Base-by-base conservation (phyloP, 2,329 filamentous ascomycete species). In the Tolypocladium sp. region DNA sequence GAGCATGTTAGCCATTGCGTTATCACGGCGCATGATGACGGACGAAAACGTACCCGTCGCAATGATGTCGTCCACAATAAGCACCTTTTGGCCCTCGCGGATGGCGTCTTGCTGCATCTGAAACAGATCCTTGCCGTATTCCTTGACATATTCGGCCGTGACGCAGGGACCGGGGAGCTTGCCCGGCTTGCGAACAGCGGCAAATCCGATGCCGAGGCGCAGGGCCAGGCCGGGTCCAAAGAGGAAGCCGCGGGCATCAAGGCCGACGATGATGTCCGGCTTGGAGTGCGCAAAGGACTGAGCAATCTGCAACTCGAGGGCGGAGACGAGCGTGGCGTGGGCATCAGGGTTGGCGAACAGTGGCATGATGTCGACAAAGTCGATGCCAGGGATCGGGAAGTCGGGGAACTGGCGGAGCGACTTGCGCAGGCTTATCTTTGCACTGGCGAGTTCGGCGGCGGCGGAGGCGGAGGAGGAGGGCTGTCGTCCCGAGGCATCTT, bases 351-450 rank as follows among this genome's bases (percentile, higher is more conserved):
- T 83, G 73, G 90, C 86, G 80, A 99, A 97, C 71, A 97, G 88
- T 62, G 94, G 94, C 75, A 99, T 88, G 77, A 99, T 97, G 73
- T 99, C 94, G 79, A 97, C 91, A 77, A 99, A 99, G 69, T 96
- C 82, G 71, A 99, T 93, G 74, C 94, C 93, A 53, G 89, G 87
- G 65, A 89, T 87, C 61, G 93, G 93, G 79, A 97, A 97, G 81
- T 97, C 91, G 70, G 87, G 85, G 78, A 91, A 96, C 74, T 92
- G 87, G 75, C 90, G 90, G 67, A 97, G 84, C 61, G 88, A 84
- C 66, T 78, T 76, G 71, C 86, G 77, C 81, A 81, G 92, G 82
- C 76, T 88, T 82, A 86, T 77, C 83, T 86, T 84, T 81, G 81
- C 81, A 84, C 82, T 67, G 83, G 83, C 73, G 83, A 85, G 81